Evolutionary conservation across 2,329 filamentous ascomycete species (phyloP).

Genomic region (Aspergillus versicolor): DNA sequence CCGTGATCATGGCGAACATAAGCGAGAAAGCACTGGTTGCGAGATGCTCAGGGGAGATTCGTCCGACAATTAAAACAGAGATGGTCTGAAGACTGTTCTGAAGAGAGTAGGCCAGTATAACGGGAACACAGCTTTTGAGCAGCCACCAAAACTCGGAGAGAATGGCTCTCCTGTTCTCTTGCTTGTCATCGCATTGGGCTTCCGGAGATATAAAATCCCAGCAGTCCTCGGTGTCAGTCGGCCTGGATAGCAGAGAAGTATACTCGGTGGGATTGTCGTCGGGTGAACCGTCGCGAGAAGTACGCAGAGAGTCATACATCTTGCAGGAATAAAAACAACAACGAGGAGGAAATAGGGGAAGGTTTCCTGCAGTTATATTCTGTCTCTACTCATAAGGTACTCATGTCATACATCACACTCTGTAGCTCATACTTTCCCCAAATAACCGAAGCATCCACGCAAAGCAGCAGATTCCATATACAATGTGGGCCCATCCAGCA

Average conservation of each 20-base stretch:
- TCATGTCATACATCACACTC: background rate
- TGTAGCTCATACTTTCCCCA: background rate
- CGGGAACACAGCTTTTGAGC: constrained; percentile 68
- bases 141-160: constrained; percentile 66
- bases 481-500: background rate
- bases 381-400: background rate
- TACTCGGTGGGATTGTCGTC: constrained; percentile 21
- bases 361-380: background rate
- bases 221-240: constrained; percentile 12
- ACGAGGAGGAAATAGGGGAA: background rate
- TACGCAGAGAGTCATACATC: constrained; percentile 12
- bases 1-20: constrained; percentile 91
- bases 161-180: background rate
- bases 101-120: constrained; percentile 80
- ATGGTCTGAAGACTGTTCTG: constrained; percentile 83
- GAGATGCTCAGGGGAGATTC: constrained; percentile 74
- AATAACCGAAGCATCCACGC: background rate
- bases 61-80: constrained; percentile 78
- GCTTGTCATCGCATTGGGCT: constrained; percentile 39
- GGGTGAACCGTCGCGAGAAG: background rate
- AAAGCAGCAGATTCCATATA: background rate
- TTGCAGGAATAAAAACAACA: background rate
- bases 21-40: constrained; percentile 83
- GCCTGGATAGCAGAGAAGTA: constrained; percentile 29
- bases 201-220: constrained; percentile 11